Evolutionary conservation across 306 rosid species (phyloP).

Genomic region (Mimosa pudica): DNA sequence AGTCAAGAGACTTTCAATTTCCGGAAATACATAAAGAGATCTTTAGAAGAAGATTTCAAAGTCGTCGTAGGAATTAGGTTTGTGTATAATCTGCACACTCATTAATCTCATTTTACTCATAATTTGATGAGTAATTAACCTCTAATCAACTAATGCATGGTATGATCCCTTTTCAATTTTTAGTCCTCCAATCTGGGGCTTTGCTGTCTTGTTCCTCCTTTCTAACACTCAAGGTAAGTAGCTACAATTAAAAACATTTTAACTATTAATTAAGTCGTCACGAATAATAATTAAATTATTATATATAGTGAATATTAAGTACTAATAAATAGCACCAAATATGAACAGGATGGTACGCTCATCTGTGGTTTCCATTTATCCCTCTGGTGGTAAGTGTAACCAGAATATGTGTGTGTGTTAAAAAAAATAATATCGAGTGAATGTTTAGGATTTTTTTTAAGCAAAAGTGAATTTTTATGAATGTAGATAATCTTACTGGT

Average conservation of each 20-base stretch:
- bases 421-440: neutral
- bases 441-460: neutral
- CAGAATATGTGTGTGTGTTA: neutral
- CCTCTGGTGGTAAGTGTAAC: conserved; percentile 77
- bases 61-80: conserved; percentile 93
- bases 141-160: neutral
- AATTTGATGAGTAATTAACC: neutral
- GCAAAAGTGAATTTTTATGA: neutral
- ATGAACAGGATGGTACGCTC: conserved; percentile 72
- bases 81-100: neutral
- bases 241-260: neutral
- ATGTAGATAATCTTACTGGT: conserved; percentile 68
- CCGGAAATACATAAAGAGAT: conserved; percentile 75
- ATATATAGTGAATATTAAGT: neutral
- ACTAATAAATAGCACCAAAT: neutral
- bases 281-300: too few relatives aligned
- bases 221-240: conserved; percentile 61
- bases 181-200: conserved; percentile 75
- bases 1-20: conserved; percentile 72
- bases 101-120: neutral
- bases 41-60: conserved; percentile 89
- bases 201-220: conserved; percentile 59
- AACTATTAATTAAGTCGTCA: neutral
- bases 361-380: conserved; percentile 78
- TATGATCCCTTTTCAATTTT: neutral